phyloP scores from a whole-genome alignment of 306 rosid species.

The Sesbania bispinosa region DNA sequence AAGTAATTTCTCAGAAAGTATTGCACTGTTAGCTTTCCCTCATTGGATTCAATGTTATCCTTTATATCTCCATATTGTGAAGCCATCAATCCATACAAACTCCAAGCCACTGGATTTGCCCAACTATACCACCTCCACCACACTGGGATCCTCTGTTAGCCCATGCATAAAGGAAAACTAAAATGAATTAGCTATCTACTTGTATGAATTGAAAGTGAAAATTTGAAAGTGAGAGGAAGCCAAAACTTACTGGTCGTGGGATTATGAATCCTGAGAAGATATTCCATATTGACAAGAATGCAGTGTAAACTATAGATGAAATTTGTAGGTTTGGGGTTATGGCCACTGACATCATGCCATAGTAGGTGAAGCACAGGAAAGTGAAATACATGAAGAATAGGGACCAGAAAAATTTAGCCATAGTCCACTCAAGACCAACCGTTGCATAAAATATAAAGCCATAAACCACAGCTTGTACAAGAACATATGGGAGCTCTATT shows the following conservation, averaged over 20 bases:
- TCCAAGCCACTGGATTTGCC: conserved; percentile 55
- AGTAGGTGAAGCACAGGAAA: conserved; percentile 55
- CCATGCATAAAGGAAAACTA: no score
- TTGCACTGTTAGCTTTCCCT: conserved; percentile 32
- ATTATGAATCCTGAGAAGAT: conserved; percentile 63
- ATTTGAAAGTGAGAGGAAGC: not conserved
- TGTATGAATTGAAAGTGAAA: not conserved
- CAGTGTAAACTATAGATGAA: conserved; percentile 43
- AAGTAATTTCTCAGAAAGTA: conserved; percentile 37
- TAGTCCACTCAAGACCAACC: conserved; percentile 55
- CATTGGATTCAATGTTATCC: conserved; percentile 7
- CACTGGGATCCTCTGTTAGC: conserved; percentile 49
- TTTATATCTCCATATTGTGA: conserved; percentile 57
- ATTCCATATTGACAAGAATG: conserved; percentile 51
- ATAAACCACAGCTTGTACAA: conserved; percentile 44
- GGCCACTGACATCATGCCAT: conserved; percentile 61
- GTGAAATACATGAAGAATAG: conserved; percentile 52
- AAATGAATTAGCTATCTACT: not conserved
- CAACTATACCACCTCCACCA: conserved; percentile 68
- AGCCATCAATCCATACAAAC: conserved; percentile 56
- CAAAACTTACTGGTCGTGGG: conserved; percentile 48
- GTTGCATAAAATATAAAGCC: conserved; percentile 48
- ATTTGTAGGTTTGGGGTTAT: conserved; percentile 54
- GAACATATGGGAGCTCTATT: conserved; percentile 56
- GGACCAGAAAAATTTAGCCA: conserved; percentile 44